phyloP scores from a whole-genome alignment of 257 asterid species.

The Voacanga thouarsii region DNA sequence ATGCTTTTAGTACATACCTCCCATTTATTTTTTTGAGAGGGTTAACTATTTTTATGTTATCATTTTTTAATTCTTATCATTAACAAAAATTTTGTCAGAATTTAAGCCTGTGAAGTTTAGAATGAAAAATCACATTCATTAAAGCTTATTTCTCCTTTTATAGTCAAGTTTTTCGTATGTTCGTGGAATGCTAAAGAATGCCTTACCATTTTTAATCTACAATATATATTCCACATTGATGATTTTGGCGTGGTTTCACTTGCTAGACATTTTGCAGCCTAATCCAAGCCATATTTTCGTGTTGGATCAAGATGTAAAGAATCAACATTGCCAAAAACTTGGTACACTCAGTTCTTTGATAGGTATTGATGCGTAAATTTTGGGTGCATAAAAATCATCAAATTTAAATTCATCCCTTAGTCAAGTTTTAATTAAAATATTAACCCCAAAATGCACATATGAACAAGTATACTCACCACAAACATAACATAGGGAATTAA shows the following conservation, averaged over 20 bases:
- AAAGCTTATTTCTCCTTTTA: not conserved
- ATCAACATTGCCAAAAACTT: conserved; percentile 78
- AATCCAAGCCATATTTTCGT: conserved; percentile 46
- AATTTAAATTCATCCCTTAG: too few relatives aligned
- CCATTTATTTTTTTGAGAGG: too few relatives aligned
- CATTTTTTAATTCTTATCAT: too few relatives aligned
- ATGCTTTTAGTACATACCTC: too few relatives aligned
- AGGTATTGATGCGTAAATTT: too few relatives aligned
- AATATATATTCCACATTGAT: not conserved
- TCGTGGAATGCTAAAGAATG: not conserved
- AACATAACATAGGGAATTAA: too few relatives aligned
- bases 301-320: conserved; percentile 63
- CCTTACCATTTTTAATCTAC: not conserved
- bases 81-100: not conserved
- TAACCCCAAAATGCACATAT: too few relatives aligned
- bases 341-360: conserved; percentile 84
- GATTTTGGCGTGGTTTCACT: not conserved
- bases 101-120: not conserved
- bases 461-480: too few relatives aligned
- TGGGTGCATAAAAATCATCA: too few relatives aligned
- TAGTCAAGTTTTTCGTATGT: not conserved
- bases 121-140: not conserved
- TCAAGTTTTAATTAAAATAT: too few relatives aligned
- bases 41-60: too few relatives aligned
- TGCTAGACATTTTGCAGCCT: conserved; percentile 31